These are phyloP conservation scores for Fusarium sulawesiense DNA, from an alignment of 2,329 filamentous ascomycete species.

Conservation along the genomic window DNA sequence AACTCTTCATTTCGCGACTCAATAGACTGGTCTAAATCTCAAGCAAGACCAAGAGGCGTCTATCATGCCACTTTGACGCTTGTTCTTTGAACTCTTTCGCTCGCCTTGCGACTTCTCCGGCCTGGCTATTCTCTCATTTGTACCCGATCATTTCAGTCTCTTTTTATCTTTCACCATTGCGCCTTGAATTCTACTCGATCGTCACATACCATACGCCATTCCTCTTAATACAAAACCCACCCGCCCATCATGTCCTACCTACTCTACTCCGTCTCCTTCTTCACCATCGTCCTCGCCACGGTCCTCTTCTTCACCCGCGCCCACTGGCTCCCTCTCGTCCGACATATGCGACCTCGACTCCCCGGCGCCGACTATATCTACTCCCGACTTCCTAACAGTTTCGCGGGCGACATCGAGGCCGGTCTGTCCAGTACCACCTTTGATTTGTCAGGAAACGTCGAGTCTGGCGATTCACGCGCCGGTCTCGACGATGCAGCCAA, in stretches of 20 bases:
- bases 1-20: constrained; percentile 9
- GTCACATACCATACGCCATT: constrained; percentile 1
- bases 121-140: constrained; percentile 31
- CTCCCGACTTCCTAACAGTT: constrained; percentile 79
- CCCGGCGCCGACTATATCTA: constrained; percentile 74
- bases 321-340: constrained; percentile 79
- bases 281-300: constrained; percentile 77
- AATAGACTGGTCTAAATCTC: constrained; percentile 4
- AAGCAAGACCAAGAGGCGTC: constrained; percentile 17
- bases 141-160: constrained; percentile 19
- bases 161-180: neutral
- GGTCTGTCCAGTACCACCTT: constrained; percentile 87
- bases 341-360: constrained; percentile 65
- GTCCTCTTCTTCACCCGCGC: constrained; percentile 83
- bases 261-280: constrained; percentile 80
- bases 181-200: constrained; percentile 8
- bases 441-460: constrained; percentile 83
- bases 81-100: constrained; percentile 7
- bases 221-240: constrained; percentile 3
- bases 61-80: constrained; percentile 35
- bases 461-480: constrained; percentile 78
- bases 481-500: constrained; percentile 87
- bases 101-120: constrained; percentile 26
- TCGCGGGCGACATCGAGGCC: constrained; percentile 86
- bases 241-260: constrained; percentile 75